These are phyloP conservation scores for Suillus sp. DNA, from an alignment of 768 basidiomycete species.

Conservation along the genomic window DNA sequence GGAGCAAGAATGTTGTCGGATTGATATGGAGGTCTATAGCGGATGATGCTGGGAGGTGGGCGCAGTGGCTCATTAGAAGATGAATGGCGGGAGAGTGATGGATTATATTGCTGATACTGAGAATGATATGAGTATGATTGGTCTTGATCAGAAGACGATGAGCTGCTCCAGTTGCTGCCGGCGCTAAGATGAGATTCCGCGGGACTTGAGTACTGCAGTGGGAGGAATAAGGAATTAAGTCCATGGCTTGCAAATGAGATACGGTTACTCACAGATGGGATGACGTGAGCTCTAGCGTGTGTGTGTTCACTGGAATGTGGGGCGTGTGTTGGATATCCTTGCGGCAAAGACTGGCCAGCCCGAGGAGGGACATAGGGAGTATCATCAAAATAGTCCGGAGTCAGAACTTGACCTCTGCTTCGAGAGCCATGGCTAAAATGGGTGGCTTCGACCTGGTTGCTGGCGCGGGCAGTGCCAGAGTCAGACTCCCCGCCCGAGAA, in stretches of 20 bases:
- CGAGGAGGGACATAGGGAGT: slow-evolving; percentile 34
- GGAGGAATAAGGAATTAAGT: slow-evolving; percentile 12
- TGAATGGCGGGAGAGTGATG: slow-evolving; percentile 7
- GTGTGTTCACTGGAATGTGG: too few relatives aligned
- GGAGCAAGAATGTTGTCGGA: slow-evolving; percentile 19
- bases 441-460: slow-evolving; percentile 18
- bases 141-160: slow-evolving; percentile 23
- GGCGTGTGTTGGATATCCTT: slow-evolving; percentile 18
- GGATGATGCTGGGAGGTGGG: too few relatives aligned
- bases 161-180: slow-evolving; percentile 31
- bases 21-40: slow-evolving; percentile 21
- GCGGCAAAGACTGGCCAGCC: slow-evolving; percentile 22
- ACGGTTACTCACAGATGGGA: slow-evolving; percentile 22
- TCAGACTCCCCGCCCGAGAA: slow-evolving; percentile 25
- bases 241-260: neutral
- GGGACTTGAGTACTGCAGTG: slow-evolving; percentile 28
- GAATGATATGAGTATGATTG: slow-evolving; percentile 14
- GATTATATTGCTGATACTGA: slow-evolving; percentile 17
- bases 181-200: slow-evolving; percentile 24
- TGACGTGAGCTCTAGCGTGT: slow-evolving; percentile 18
- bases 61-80: too few relatives aligned
- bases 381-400: slow-evolving; percentile 28
- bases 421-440: slow-evolving; percentile 16
- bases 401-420: slow-evolving; percentile 21
- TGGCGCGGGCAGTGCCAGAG: slow-evolving; percentile 19